A percentile compares a stretch with the other conserved stretches of the same genome.
Conservation (phyloP, 805 yeast species). For the Cyberlindnera xylosilytica region DNA sequence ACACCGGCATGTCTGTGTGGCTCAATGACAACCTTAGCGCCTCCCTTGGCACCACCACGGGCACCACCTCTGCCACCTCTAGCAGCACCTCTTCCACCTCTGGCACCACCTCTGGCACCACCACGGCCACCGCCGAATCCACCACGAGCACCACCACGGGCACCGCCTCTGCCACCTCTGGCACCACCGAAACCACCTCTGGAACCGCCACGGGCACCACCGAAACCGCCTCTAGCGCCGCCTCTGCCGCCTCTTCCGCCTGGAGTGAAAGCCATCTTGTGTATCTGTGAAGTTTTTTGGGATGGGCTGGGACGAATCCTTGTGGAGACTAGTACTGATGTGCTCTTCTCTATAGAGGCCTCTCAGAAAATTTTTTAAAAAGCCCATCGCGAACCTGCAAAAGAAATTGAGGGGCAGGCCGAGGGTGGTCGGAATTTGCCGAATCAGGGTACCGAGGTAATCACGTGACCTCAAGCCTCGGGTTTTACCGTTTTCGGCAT, state of each 20-base stretch:
- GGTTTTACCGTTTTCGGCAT: background rate
- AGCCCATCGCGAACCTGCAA: constrained; percentile 11
- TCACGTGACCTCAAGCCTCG: background rate
- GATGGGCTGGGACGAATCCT: constrained; percentile 5
- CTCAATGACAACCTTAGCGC: constrained; percentile 95
- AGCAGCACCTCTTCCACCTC: constrained; percentile 54
- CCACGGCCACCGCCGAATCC: constrained; percentile 46
- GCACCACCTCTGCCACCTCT: constrained; percentile 68
- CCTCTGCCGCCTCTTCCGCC: constrained; percentile 61
- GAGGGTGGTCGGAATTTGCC: background rate
- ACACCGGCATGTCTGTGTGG: constrained; percentile 99
- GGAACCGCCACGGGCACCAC: constrained; percentile 52
- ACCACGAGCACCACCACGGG: constrained; percentile 51
- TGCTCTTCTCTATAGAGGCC: background rate
- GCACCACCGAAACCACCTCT: constrained; percentile 54
- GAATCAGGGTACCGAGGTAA: background rate
- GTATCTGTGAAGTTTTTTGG: constrained; percentile 11
- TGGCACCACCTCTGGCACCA: constrained; percentile 43
- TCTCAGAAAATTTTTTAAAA: constrained; percentile 14
- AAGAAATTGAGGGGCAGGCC: constrained; percentile 1
- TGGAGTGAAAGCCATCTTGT: constrained; percentile 73
- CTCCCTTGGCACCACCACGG: constrained; percentile 80
- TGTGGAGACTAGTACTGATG: background rate
- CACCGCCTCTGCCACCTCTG: constrained; percentile 65
- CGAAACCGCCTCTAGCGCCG: constrained; percentile 51